Evolutionary conservation across 2,329 filamentous ascomycete species (phyloP).

Genomic region (Aureobasidium lini): DNA sequence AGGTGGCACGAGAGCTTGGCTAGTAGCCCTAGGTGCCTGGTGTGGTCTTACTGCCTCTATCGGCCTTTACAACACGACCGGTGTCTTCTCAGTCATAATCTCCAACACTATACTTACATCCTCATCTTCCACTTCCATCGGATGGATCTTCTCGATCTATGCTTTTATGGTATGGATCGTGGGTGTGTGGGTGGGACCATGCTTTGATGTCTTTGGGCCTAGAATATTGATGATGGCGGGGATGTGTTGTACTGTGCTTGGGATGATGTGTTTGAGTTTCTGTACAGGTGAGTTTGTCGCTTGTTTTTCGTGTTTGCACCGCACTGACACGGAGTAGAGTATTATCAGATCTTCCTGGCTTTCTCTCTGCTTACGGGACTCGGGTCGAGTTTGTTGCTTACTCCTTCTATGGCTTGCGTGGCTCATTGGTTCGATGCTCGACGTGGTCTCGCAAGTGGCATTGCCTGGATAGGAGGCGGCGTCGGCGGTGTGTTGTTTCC

Average conservation of each 20-base stretch:
- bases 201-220: constrained; percentile 82
- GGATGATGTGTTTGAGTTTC: constrained; percentile 62
- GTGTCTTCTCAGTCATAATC: constrained; percentile 75
- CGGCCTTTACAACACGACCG: constrained; percentile 73
- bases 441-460: constrained; percentile 71
- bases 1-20: constrained; percentile 71
- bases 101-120: constrained; percentile 61
- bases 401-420: constrained; percentile 69
- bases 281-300: constrained; percentile 48
- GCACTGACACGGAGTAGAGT: constrained; percentile 37
- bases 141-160: constrained; percentile 84
- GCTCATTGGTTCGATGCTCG: constrained; percentile 74
- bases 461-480: constrained; percentile 63
- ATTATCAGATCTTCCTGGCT: constrained; percentile 78
- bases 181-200: constrained; percentile 75
- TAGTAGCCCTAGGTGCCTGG: constrained; percentile 78
- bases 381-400: constrained; percentile 74
- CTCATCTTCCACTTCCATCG: constrained; percentile 62
- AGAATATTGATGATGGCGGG: constrained; percentile 62
- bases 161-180: constrained; percentile 77
- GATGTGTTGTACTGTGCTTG: constrained; percentile 53
- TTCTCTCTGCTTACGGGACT: constrained; percentile 70
- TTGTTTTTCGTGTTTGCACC: constrained; percentile 33
- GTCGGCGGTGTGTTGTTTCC: constrained; percentile 43
- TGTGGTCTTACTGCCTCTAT: constrained; percentile 67